Percentiles rank a stretch among this genome's conserved stretches.
Evolutionary conservation across 352 stramenopile species (phyloP).

Genomic region (Phytophthora boehmeriae): DNA sequence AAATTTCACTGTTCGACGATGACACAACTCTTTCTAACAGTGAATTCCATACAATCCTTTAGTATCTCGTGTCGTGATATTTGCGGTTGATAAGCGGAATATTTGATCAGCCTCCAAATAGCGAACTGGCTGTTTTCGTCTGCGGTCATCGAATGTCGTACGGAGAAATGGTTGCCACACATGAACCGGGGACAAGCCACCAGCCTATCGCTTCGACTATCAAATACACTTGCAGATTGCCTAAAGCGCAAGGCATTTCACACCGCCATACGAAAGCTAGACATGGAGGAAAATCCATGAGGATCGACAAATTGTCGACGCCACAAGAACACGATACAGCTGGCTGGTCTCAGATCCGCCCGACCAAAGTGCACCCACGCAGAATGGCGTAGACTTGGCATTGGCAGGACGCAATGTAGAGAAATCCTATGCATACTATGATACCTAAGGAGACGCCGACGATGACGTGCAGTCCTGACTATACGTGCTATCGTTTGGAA

Average conservation of each 20-base stretch:
- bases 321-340: too few species aligned
- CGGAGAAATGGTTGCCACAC: constrained; percentile 1
- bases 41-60: neutral
- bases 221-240: neutral
- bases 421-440: too few species aligned
- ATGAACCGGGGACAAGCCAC: constrained; percentile 7
- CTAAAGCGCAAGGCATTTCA: neutral
- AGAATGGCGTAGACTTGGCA: too few species aligned
- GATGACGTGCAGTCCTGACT: constrained; percentile 34
- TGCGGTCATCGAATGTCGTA: neutral
- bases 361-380: too few species aligned
- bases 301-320: neutral
- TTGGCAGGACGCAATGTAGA: too few species aligned
- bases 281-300: neutral
- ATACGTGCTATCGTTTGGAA: constrained; percentile 52
- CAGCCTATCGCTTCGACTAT: neutral
- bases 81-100: neutral
- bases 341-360: too few species aligned
- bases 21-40: neutral
- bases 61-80: neutral
- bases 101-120: neutral
- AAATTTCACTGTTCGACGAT: constrained; percentile 17
- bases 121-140: constrained; percentile 2
- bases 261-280: neutral
- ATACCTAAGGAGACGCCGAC: constrained; percentile 23